Evolutionary conservation across 2,329 filamentous ascomycete species (phyloP), one percentile per base, ranked within the genome.

Genomic region (Zymoseptoria brevis): DNA sequence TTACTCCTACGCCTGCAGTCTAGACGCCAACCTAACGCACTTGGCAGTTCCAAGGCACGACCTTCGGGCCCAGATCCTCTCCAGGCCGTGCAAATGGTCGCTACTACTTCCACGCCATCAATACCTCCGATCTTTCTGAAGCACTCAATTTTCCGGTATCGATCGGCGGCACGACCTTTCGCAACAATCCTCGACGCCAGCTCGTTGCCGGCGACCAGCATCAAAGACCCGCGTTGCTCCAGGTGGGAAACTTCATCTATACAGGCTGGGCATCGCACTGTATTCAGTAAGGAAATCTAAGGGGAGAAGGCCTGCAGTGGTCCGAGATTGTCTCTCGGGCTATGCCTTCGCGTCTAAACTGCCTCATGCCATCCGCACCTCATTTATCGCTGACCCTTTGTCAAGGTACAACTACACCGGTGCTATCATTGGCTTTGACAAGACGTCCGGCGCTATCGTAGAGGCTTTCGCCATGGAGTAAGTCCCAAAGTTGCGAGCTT

Each of bases 201-300:
- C 55, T 59, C 3, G n/a, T 59, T 21, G 54, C 48, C 13, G 57
- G 57, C 26, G 54, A 59, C 30, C 26, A 26, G 19, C 57, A 59
- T 53, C 57, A 59, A 49, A 48, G 57, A 26, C 57, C 57, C 8
- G 57, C 26, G 22, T 50, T 59, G n/a, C 57, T 59, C 1, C 57
- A 59, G 22, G 57, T 59, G 8, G 57, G 57, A 13, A 50, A 59
- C 2, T 59, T 56, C 50, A 59, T 59, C 13, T 59, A 59, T 19
- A 59, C 54, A n/a, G 57, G 57, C 2, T 59, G 57, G 57, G 57
- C 57, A 3, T 53, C 49, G 9, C 57, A 59, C n/a, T 59, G 57
- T 19, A 35, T 59, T 9, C 53, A 29, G 26, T 41, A 41, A 41
- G 35, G 4, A 13, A 41, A 13, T 4, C 35, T 3, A 13, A 41